Conservation (phyloP, 805 yeast species). For the Naumovozyma dairenensis region DNA sequence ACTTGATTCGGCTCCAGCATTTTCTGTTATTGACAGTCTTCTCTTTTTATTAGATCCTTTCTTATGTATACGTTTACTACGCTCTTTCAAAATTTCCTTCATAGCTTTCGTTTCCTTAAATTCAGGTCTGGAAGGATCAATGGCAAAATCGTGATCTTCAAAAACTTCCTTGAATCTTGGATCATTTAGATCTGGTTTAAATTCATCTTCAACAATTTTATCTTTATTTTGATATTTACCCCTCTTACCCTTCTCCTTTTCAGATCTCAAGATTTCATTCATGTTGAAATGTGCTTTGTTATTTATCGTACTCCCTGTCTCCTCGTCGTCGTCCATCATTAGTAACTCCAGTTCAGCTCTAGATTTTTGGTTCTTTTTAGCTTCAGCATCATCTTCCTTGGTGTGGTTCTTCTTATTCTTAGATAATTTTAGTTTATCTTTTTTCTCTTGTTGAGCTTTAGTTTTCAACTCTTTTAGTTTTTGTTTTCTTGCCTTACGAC, state of each 20-base stretch:
- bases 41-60: conserved; percentile 15
- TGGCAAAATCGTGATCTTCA: conserved; percentile 82
- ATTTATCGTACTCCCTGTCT: conserved; percentile 26
- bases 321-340: conserved; percentile 51
- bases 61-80: conserved; percentile 42
- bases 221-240: conserved; percentile 36
- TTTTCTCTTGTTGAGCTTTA: conserved; percentile 42
- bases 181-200: conserved; percentile 67
- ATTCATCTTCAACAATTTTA: conserved; percentile 44
- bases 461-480: conserved; percentile 54
- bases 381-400: conserved; percentile 29
- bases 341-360: conserved; percentile 49
- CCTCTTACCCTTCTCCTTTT: conserved; percentile 49
- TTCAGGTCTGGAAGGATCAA: conserved; percentile 89
- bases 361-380: conserved; percentile 45
- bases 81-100: conserved; percentile 71
- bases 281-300: conserved; percentile 60
- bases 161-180: conserved; percentile 77
- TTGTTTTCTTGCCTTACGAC: conserved; percentile 77
- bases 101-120: conserved; percentile 81
- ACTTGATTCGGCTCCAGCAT: conserved; percentile 6
- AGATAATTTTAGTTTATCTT: conserved; percentile 30
- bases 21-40: conserved; percentile 4
- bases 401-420: conserved; percentile 20
- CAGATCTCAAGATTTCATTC: conserved; percentile 68